Evolutionary conservation across 805 yeast genomes (phyloP).

Genomic region (Kodamaea hsintzibuensis): DNA sequence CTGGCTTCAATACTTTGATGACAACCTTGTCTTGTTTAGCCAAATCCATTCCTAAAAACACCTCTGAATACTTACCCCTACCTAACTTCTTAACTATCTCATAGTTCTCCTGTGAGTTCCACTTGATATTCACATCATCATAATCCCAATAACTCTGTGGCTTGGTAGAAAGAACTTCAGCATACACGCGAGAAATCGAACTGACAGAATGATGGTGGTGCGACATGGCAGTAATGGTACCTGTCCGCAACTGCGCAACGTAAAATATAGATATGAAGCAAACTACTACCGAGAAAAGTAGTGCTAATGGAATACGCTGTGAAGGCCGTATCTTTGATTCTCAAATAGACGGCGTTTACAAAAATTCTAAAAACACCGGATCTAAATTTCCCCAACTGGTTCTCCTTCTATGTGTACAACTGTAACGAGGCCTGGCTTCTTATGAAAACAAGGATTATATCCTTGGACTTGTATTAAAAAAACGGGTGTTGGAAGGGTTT

Average conservation of each 20-base stretch:
- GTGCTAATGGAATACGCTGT: slow-evolving; percentile 2
- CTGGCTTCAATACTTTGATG: slow-evolving; percentile 90
- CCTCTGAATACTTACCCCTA: slow-evolving; percentile 92
- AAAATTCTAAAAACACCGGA: background rate
- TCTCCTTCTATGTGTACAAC: background rate
- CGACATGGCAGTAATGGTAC: slow-evolving; percentile 9
- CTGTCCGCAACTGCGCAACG: background rate
- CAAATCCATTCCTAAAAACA: slow-evolving; percentile 78
- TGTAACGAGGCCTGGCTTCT: background rate
- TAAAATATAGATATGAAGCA: slow-evolving; percentile 8
- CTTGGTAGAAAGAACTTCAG: slow-evolving; percentile 73
- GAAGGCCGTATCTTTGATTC: slow-evolving; percentile 1
- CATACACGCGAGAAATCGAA: slow-evolving; percentile 75
- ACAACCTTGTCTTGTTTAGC: slow-evolving; percentile 66
- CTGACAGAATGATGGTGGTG: slow-evolving; percentile 25
- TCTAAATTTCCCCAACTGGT: background rate
- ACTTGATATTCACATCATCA: slow-evolving; percentile 65
- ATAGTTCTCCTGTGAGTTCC: slow-evolving; percentile 86
- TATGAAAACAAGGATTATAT: background rate
- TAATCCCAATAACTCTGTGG: slow-evolving; percentile 85
- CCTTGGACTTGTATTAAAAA: background rate
- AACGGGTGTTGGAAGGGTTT: background rate
- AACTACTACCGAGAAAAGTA: slow-evolving; percentile 6
- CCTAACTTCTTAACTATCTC: slow-evolving; percentile 86
- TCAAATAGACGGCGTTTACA: background rate